Evolutionary conservation across 345 rosid species (phyloP).

Genomic region (Orychophragmus violaceus): DNA sequence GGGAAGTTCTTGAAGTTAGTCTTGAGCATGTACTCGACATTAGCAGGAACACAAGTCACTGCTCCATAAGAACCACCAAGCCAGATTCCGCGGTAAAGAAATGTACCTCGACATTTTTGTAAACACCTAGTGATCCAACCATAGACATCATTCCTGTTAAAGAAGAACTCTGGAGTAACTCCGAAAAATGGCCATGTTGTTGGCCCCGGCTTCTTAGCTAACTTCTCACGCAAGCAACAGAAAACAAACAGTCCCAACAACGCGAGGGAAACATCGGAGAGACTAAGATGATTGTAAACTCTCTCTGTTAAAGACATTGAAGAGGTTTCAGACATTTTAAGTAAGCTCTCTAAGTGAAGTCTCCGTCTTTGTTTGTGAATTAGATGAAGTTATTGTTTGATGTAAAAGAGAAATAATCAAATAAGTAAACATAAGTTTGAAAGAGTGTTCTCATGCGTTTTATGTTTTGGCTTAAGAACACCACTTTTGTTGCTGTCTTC

Average conservation of each 20-base stretch:
- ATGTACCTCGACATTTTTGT: slow-evolving; percentile 42
- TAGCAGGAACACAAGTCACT: slow-evolving; percentile 47
- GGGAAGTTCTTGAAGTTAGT: slow-evolving; percentile 70
- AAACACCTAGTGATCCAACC: slow-evolving; percentile 42
- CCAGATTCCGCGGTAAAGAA: slow-evolving; percentile 48
- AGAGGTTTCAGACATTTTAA: slow-evolving; percentile 9
- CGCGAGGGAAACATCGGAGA: slow-evolving; percentile 40
- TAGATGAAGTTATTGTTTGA: slow-evolving; percentile 2
- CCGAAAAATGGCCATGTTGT: slow-evolving; percentile 70
- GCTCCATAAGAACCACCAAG: slow-evolving; percentile 48
- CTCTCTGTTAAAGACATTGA: slow-evolving; percentile 13
- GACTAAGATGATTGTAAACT: slow-evolving; percentile 20
- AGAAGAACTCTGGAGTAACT: slow-evolving; percentile 34
- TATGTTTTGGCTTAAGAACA: neutral
- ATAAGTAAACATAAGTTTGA: slow-evolving; percentile 9
- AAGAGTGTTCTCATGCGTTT: neutral
- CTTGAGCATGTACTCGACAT: slow-evolving; percentile 59
- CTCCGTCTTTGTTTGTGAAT: too few relatives aligned
- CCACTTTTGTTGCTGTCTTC: slow-evolving; percentile 18
- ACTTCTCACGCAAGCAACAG: slow-evolving; percentile 41
- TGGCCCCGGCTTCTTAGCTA: slow-evolving; percentile 43
- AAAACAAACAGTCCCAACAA: slow-evolving; percentile 44
- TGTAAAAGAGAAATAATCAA: neutral
- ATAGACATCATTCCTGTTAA: slow-evolving; percentile 32
- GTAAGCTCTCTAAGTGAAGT: too few relatives aligned